phyloP scores from a whole-genome alignment of 139 green algal species.

The Mesotaenium endlicherianum region DNA sequence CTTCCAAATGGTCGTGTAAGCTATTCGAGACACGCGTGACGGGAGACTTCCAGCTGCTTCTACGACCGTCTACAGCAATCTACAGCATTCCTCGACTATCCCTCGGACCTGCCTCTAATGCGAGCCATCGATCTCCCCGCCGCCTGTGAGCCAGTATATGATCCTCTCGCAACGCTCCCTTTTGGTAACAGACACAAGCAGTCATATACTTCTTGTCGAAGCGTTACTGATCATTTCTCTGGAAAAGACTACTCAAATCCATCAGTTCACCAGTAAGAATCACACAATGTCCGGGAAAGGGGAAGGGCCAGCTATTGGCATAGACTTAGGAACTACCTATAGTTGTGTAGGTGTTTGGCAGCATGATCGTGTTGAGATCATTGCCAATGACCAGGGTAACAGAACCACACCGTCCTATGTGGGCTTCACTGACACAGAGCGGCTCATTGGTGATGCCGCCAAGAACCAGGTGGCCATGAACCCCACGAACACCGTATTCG shows the following conservation, averaged over 20 bases:
- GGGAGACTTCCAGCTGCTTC: too few relatives aligned
- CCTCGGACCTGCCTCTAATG: too few relatives aligned
- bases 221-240: too few relatives aligned
- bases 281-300: constrained; percentile 94
- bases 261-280: constrained; percentile 77
- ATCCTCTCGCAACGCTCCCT: too few relatives aligned
- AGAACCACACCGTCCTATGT: constrained; percentile 93
- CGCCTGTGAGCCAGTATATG: too few relatives aligned
- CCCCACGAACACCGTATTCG: constrained; percentile 94
- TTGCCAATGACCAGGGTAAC: constrained; percentile 80
- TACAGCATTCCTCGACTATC: too few relatives aligned
- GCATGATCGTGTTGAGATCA: constrained; percentile 66
- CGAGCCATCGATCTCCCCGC: too few relatives aligned
- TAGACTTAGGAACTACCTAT: constrained; percentile 60
- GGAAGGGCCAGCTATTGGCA: constrained; percentile 62
- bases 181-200: too few relatives aligned
- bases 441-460: constrained; percentile 82
- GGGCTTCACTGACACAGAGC: constrained; percentile 95
- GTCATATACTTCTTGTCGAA: too few relatives aligned
- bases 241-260: constrained; percentile 67
- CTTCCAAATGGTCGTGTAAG: too few relatives aligned
- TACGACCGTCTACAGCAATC: too few relatives aligned
- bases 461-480: constrained; percentile 97
- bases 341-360: constrained; percentile 62
- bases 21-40: too few relatives aligned